Conservation (phyloP, 805 yeast species). For the Vanderwaltozyma verrucispora region DNA sequence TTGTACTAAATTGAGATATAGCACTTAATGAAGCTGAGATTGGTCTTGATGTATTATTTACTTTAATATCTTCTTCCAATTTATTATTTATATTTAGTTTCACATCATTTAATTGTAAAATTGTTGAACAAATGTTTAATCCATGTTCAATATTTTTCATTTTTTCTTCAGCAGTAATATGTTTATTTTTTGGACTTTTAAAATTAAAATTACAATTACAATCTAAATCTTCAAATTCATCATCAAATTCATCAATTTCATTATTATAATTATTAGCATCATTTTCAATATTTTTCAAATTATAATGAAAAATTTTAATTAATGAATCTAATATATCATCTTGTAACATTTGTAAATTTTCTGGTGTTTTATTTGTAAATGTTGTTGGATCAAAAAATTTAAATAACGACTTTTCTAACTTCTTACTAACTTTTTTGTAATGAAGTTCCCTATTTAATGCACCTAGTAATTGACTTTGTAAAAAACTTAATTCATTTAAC, state of each 20-base stretch:
- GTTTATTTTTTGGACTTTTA: not conserved
- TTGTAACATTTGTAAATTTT: not conserved
- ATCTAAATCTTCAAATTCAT: too few species aligned
- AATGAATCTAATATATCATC: not conserved
- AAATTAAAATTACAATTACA: not conserved
- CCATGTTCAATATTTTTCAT: not conserved
- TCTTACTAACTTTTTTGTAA: constrained; percentile 2
- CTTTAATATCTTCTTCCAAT: not conserved
- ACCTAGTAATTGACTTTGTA: constrained; percentile 15
- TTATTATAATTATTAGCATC: not conserved
- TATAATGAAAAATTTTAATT: not conserved
- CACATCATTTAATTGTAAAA: not conserved
- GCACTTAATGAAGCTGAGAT: not conserved
- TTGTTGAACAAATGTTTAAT: not conserved
- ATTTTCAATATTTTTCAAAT: not conserved
- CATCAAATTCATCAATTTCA: not conserved
- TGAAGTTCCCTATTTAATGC: constrained; percentile 19
- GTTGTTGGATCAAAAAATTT: not conserved
- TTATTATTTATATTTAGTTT: not conserved
- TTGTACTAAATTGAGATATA: not conserved
- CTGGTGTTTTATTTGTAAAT: not conserved
- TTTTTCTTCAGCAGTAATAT: not conserved
- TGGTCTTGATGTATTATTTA: not conserved
- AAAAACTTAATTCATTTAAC: constrained; percentile 11
- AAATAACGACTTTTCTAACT: not conserved